These are phyloP conservation scores for Amphirosellinia nigrospora DNA, from an alignment of 495 filamentous ascomycete genomes.

Conservation along the genomic window DNA sequence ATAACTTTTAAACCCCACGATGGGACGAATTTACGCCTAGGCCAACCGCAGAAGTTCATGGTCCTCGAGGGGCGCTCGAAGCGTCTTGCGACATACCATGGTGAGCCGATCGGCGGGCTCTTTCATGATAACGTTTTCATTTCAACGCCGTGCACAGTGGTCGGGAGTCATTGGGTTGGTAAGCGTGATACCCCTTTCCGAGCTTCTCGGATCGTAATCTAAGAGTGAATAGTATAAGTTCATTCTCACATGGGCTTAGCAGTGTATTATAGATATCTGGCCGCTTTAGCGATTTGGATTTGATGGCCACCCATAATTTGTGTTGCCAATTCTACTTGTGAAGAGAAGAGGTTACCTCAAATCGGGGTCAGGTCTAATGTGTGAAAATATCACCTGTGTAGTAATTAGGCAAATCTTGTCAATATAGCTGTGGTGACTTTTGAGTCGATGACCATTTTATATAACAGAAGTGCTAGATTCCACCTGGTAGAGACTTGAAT, in stretches of 20 bases:
- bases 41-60: neutral
- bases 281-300: slow-evolving; percentile 3
- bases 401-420: neutral
- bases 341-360: slow-evolving; percentile 1
- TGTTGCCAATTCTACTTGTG: neutral
- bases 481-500: neutral
- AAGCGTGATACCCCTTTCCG: neutral
- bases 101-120: slow-evolving; percentile 11
- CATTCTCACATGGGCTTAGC: neutral
- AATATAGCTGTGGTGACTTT: neutral
- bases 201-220: neutral
- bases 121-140: slow-evolving; percentile 18
- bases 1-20: slow-evolving; percentile 66
- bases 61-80: neutral
- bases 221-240: neutral
- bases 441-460: neutral
- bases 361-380: neutral
- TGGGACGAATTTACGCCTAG: slow-evolving; percentile 16
- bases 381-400: neutral
- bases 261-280: slow-evolving; percentile 16
- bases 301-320: neutral
- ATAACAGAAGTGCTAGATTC: neutral
- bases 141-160: slow-evolving; percentile 7
- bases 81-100: neutral
- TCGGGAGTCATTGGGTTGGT: neutral